Conservation (phyloP, 2,329 filamentous ascomycete genomes). For the Monilinia fructigena region DNA sequence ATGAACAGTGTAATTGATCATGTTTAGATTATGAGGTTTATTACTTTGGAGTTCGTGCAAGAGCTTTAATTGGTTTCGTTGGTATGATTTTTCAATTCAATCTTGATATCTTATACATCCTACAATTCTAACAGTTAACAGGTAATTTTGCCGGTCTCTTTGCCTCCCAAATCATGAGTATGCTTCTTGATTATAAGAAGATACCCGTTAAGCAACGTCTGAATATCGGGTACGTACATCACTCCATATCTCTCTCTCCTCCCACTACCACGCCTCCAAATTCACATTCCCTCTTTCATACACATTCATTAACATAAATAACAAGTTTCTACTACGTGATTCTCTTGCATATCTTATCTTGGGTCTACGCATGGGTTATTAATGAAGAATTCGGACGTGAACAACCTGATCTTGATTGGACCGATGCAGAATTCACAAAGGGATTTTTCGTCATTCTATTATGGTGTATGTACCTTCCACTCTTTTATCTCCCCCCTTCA, state of each 20-base stretch:
- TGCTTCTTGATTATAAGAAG: constrained; percentile 14
- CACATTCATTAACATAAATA: not conserved
- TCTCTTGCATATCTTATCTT: constrained; percentile 54
- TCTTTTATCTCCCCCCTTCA: not conserved
- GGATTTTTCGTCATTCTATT: constrained; percentile 67
- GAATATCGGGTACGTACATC: constrained; percentile 3
- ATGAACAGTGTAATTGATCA: not conserved
- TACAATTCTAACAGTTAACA: not conserved
- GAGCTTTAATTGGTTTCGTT: constrained; percentile 3
- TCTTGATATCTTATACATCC: not conserved
- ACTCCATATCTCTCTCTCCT: no score
- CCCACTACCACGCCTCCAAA: not conserved
- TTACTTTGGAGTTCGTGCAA: constrained; percentile 10
- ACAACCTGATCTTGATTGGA: constrained; percentile 64
- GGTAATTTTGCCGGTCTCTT: not conserved
- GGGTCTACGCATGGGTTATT: constrained; percentile 54
- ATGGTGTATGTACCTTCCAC: constrained; percentile 40
- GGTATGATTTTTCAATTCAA: not conserved
- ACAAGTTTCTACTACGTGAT: constrained; percentile 52
- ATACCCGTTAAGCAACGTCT: constrained; percentile 9
- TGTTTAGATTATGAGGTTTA: constrained; percentile 5
- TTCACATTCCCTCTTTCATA: not conserved
- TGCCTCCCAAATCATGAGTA: constrained; percentile 15
- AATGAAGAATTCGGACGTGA: constrained; percentile 55
- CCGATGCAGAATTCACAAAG: constrained; percentile 57